Percentiles rank a stretch among this genome's conserved stretches.
Conservation (phyloP, 2,329 filamentous ascomycete species). For the Penicillium polonicum region DNA sequence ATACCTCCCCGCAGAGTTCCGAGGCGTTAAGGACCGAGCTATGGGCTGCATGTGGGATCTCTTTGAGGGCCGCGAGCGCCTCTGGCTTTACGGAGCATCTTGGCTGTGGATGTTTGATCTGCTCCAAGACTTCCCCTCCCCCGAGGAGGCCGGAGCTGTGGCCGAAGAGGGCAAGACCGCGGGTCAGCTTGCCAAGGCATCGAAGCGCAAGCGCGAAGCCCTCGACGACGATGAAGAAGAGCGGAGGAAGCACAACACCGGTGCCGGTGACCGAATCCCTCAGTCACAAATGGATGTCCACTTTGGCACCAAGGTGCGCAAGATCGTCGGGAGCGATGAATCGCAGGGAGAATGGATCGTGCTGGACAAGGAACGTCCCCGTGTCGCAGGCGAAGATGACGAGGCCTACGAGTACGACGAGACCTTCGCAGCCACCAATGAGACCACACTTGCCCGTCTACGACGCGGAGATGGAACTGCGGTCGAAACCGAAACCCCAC, state of each 20-base stretch:
- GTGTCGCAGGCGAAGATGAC: constrained; percentile 30
- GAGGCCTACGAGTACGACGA: constrained; percentile 38
- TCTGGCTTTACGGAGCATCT: constrained; percentile 83
- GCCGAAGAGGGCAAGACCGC: constrained; percentile 27
- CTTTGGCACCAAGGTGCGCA: constrained; percentile 50
- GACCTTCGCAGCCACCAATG: constrained; percentile 30
- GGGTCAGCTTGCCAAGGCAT: constrained; percentile 24
- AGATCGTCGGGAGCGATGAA: constrained; percentile 44
- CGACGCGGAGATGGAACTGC: constrained; percentile 25
- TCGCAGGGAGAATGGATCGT: constrained; percentile 36
- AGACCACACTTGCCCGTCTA: constrained; percentile 34
- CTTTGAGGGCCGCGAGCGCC: constrained; percentile 54
- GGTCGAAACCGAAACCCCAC: constrained; percentile 22
- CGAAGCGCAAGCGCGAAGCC: constrained; percentile 46
- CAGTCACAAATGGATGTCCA: constrained; percentile 45
- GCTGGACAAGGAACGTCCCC: constrained; percentile 31
- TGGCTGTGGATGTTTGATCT: constrained; percentile 95
- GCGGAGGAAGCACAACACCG: constrained; percentile 48
- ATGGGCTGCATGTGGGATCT: constrained; percentile 86
- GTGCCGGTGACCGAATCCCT: constrained; percentile 56
- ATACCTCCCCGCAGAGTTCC: constrained; percentile 71
- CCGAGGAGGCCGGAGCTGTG: constrained; percentile 30
- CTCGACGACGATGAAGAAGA: constrained; percentile 44
- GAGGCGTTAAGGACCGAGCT: constrained; percentile 71
- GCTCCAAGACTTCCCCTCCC: constrained; percentile 61